Evolutionary conservation across 495 filamentous ascomycete genomes (phyloP), one percentile per base, ranked within the genome.

Genomic region (Lindgomyces ingoldianus): DNA sequence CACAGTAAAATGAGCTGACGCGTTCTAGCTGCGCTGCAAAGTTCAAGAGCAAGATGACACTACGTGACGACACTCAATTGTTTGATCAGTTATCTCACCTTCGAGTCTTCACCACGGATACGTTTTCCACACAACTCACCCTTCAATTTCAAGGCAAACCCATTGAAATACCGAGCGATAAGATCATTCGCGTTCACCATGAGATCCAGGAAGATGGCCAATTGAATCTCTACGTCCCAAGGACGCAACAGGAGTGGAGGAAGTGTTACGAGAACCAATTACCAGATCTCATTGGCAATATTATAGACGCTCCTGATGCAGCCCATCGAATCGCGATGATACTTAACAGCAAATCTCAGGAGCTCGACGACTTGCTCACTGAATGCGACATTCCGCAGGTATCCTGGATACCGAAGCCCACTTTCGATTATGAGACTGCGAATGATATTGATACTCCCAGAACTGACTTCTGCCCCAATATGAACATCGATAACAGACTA

Each of bases 321-420:
- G 58, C 58, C 29, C 45, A 47, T 30, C 4, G 19, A 10, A 33
- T 61, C 10, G 51, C 58, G 11, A 16, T 25, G 14, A 61, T 61
- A 10, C 18, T 61, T 2, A 16, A 11, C 14, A 44, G 8, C 22
- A 9, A 19, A 6, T 4, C 39, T 1, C 18, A 24, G 26, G 52
- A 29, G 1, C 44, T 64, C 24, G 60, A 64, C n/a, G 44, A 51
- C 18, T 21, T 64, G 3, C 42, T 64, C 16, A 4, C 8, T 8
- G 60, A 64, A 19, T 39, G 56, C 25, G 60, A 64, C 27, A 49
- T 64, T 14, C 26, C 19, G 14, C 10, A 44, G 2, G 52, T 64
- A n/a, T 36, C 24, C 11, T 64, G 60, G 60, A 57, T 64, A 11
- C 4, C 19, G 18, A 46, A 24, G 25, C 51, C 60, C n/a, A n/a